Base-by-base conservation (phyloP, 495 filamentous ascomycete species). In the Thermothielavioides terrestris region DNA sequence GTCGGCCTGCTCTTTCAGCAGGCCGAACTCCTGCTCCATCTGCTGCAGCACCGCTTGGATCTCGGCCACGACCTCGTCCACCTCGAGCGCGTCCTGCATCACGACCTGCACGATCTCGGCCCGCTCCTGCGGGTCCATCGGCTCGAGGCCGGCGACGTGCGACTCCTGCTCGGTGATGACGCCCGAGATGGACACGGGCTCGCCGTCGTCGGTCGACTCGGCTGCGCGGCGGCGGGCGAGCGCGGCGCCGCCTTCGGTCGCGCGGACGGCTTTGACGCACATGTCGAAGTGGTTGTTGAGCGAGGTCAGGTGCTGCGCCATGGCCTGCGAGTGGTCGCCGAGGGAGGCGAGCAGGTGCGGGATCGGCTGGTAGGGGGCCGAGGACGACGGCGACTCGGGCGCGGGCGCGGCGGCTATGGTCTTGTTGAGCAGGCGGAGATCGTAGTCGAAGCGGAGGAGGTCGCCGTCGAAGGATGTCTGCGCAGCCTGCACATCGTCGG, bases 261-360 rank as follows among this genome's bases (percentile, higher is more conserved):
- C 85, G 54, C 88, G 86, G 25, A 97, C 82, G 0, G 94, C 94
- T 3, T 82, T 89, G 18, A 92, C 88, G 60, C 92, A 98, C 47
- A 94, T 81, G 66, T 98, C 92, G 57, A 94, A 97, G 67, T 98
- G 94, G 12, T 74, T 74, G n/a, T 88, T 89, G 18, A 98, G 73
- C 2, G 84, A 85, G 55, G 91, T 80, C 1, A 98, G 75, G 18
- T 86, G 72, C 42, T 79, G 71, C 25, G 89, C 92, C 85, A 95
- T 92, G 53, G 82, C 83, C 54, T 83, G 81, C 0, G 92, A 90
- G 52, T 89, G 81, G 42, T 74, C 74, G 58, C 95, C 83, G 28
- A 96, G 75, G 5, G 77, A 73, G 39, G 80, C 77, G 40, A 96
- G 79, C 53, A 88, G 78, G 9, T 75, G 66, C 15, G 84, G 78